These are phyloP conservation scores for Podospora pseudocomata DNA, from an alignment of 495 filamentous ascomycete genomes.

Conservation along the genomic window DNA sequence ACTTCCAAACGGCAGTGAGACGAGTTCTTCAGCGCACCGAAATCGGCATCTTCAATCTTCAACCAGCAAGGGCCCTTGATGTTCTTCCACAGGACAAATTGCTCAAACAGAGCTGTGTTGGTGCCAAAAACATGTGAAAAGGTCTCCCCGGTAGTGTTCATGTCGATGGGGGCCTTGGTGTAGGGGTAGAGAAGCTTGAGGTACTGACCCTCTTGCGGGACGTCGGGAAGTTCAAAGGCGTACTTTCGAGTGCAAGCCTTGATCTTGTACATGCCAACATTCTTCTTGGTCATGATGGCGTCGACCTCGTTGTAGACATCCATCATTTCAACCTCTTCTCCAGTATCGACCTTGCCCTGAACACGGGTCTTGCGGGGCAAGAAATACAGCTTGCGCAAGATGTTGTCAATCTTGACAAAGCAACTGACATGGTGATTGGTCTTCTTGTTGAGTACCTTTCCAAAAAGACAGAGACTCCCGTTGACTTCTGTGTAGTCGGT, in stretches of 20 bases:
- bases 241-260: constrained; percentile 88
- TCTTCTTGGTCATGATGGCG: constrained; percentile 74
- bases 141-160: constrained; percentile 70
- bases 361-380: constrained; percentile 68
- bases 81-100: constrained; percentile 96
- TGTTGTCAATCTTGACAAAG: constrained; percentile 94
- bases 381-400: constrained; percentile 89
- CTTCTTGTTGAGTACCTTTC: constrained; percentile 90
- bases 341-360: constrained; percentile 60
- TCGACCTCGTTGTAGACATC: constrained; percentile 89
- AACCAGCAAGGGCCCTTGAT: constrained; percentile 99
- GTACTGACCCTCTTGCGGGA: constrained; percentile 87
- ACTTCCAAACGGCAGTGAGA: constrained; percentile 98
- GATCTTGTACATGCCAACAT: constrained; percentile 86
- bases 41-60: constrained; percentile 78
- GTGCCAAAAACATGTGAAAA: constrained; percentile 94
- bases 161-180: constrained; percentile 59
- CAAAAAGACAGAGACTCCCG: constrained; percentile 88
- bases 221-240: constrained; percentile 84
- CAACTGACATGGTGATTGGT: constrained; percentile 77
- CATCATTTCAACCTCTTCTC: constrained; percentile 80
- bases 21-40: constrained; percentile 78
- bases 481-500: constrained; percentile 92
- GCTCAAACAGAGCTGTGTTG: constrained; percentile 91
- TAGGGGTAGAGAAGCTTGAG: constrained; percentile 94